Base-by-base conservation (phyloP, 2,329 filamentous ascomycete species). In the Zalaria obscura region DNA sequence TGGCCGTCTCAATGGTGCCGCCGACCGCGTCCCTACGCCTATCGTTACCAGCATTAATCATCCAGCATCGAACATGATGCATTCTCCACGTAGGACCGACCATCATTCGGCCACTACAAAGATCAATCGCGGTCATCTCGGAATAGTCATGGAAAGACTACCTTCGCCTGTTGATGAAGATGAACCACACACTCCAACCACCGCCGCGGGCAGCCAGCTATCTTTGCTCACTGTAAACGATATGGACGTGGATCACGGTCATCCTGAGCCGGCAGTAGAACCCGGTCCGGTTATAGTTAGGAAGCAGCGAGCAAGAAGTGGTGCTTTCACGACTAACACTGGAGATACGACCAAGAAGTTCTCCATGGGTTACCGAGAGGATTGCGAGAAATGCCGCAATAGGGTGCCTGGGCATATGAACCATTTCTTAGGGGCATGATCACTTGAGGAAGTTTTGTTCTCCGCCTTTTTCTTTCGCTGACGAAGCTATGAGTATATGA, bases 401-500 rank as follows among this genome's bases (percentile, higher is more conserved):
- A 53, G 60, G 41, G 62, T 70, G n/a, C 67, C 66, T 2, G 67
- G 67, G 1, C 67, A 70, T 44, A 68, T 68, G 55, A 66, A 65
- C 42, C 67, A 70, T 48, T 68, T 68, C 44, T 45, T 66, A 11
- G 49, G 41, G 6, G n/a, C 39, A 18, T 45, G 36, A 45, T 33
- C 7, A 25, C 7, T 27, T 26, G 4, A 32, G 29, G 29, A 7
- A 32, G 29, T 32, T 32, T 7, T 32, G 18, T 18, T 18, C 18
- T 18, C 18, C 18, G 18, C 18, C 18, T 18, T 18, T 18, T 18
- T 18, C 18, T 18, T 18, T 18, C 18, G 18, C 18, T 18, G 18
- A 18, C 18, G 18, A 18, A 18, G 18, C 18, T 18, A 18, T 18
- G 18, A 18, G 18, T 18, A 18, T 18, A 18, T 18, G 18, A 18